phyloP scores from a whole-genome alignment of 805 yeast species.

The Cyberlindnera maritima region DNA sequence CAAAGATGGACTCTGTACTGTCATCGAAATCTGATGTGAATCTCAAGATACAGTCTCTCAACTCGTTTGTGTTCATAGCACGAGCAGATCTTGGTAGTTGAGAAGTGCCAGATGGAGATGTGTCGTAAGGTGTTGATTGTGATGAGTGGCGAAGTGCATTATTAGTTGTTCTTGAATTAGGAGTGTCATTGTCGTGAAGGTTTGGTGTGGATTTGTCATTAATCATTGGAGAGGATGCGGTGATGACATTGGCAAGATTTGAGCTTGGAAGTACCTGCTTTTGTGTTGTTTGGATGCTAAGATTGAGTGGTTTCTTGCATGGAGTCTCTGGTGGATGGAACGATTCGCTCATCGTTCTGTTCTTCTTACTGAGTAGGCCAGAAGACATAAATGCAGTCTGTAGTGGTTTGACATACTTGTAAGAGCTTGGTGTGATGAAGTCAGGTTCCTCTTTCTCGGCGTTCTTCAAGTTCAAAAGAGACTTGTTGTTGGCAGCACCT shows the following conservation, averaged over 20 bases:
- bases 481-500: constrained; percentile 6
- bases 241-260: constrained; percentile 29
- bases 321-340: constrained; percentile 62
- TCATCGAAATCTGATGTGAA: constrained; percentile 43
- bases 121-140: constrained; percentile 17
- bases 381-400: constrained; percentile 80
- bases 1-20: constrained; percentile 28
- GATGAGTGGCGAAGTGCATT: constrained; percentile 9
- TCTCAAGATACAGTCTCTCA: constrained; percentile 38
- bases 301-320: constrained; percentile 43
- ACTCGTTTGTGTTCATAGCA: constrained; percentile 36
- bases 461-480: constrained; percentile 10
- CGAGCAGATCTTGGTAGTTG: constrained; percentile 26
- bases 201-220: constrained; percentile 28
- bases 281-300: constrained; percentile 16
- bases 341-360: constrained; percentile 36
- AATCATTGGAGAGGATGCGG: constrained; percentile 30
- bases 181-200: constrained; percentile 16
- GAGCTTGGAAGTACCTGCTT: constrained; percentile 24
- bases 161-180: constrained; percentile 3
- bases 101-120: constrained; percentile 14
- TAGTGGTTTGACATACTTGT: constrained; percentile 74
- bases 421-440: constrained; percentile 52
- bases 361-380: constrained; percentile 66
- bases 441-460: constrained; percentile 14